Percentiles rank a stretch among this genome's conserved stretches.
Conservation (phyloP, 2,329 filamentous ascomycete genomes). For the Aspergillus versicolor region DNA sequence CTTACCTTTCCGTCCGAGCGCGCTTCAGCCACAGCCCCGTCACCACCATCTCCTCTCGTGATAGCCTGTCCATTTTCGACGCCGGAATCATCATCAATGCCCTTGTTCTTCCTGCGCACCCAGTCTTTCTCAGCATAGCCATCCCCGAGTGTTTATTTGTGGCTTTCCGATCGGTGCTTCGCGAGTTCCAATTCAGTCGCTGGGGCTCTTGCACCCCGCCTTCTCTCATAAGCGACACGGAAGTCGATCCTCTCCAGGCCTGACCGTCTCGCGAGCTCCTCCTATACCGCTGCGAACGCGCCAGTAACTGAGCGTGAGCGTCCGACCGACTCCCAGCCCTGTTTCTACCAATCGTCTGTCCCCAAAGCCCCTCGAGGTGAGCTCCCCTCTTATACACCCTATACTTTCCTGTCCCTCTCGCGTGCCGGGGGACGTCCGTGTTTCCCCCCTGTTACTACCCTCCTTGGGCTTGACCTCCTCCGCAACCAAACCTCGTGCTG, state of each 20-base stretch:
- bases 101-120: background rate
- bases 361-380: constrained; percentile 18
- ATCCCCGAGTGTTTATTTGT: constrained; percentile 1
- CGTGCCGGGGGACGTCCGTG: constrained; percentile 16
- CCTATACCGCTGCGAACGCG: constrained; percentile 22
- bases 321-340: constrained; percentile 13
- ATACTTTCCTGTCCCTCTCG: constrained; percentile 17
- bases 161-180: constrained; percentile 5
- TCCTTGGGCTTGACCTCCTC: constrained; percentile 7
- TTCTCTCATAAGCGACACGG: constrained; percentile 41
- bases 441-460: constrained; percentile 10
- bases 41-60: constrained; percentile 2
- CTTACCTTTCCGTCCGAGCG: constrained; percentile 18
- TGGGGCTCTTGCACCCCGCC: constrained; percentile 32
- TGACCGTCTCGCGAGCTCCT: constrained; percentile 22
- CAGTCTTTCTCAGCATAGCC: constrained; percentile 5
- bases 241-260: constrained; percentile 33
- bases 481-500: constrained; percentile 9
- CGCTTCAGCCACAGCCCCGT: constrained; percentile 18
- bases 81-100: constrained; percentile 6
- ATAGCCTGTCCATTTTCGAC: constrained; percentile 5
- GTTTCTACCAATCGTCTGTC: constrained; percentile 13
- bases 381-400: constrained; percentile 16
- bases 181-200: constrained; percentile 11
- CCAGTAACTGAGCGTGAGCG: constrained; percentile 15